Percentiles rank a stretch among this genome's conserved stretches.
Evolutionary conservation across 2,329 filamentous ascomycete genomes (phyloP).

Genomic region (Fusarium continuum): DNA sequence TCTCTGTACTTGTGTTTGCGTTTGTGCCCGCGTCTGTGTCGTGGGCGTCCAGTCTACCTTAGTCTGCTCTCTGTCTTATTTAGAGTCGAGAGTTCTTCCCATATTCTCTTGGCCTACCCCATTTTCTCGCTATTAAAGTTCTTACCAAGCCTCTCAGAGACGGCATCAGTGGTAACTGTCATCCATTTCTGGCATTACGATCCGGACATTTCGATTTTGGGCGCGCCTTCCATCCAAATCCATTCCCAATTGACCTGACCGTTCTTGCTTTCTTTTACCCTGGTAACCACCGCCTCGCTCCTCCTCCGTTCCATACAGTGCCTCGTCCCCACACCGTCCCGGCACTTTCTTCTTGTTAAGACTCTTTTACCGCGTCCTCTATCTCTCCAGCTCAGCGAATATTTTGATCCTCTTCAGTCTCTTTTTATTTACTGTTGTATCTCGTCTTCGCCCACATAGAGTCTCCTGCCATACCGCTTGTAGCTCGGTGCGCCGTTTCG

Average conservation of each 20-base stretch:
- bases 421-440: conserved; percentile 6
- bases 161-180: not conserved
- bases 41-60: too few relatives aligned
- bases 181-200: not conserved
- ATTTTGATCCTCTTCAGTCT: conserved; percentile 26
- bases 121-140: not conserved
- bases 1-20: not conserved
- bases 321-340: conserved; percentile 32
- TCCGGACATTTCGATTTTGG: conserved; percentile 3
- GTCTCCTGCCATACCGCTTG: not conserved
- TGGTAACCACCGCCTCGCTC: conserved; percentile 5
- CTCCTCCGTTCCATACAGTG: conserved; percentile 1
- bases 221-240: conserved; percentile 5
- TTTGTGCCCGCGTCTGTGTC: not conserved
- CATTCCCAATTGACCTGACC: conserved; percentile 17
- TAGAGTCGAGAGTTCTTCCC: not conserved
- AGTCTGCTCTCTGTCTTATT: not conserved
- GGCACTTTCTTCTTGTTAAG: conserved; percentile 30
- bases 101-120: conserved; percentile 4
- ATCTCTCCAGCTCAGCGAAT: conserved; percentile 3
- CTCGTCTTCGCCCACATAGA: not conserved
- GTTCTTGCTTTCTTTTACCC: conserved; percentile 7
- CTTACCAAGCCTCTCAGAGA: not conserved
- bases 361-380: conserved; percentile 26
- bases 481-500: conserved; percentile 14